phyloP scores from a whole-genome alignment of 2,329 filamentous ascomycete genomes.

The Scedosporium aurantiacum region DNA sequence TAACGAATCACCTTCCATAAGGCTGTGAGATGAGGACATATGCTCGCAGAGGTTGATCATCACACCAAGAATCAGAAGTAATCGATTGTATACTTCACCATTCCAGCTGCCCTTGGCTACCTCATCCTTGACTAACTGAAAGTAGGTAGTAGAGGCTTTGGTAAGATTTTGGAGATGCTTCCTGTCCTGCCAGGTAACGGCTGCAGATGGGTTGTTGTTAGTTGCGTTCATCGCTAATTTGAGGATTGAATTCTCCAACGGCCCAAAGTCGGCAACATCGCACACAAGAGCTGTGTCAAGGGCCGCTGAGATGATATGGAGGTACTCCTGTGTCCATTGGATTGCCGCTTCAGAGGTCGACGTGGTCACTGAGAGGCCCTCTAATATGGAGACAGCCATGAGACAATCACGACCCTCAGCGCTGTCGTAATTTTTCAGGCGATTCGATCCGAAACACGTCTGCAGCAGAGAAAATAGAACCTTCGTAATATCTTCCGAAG shows the following conservation, averaged over 20 bases:
- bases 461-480: conserved; percentile 12
- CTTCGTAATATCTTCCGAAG: conserved; percentile 10
- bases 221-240: conserved; percentile 76
- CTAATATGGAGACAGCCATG: conserved; percentile 35
- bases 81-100: conserved; percentile 48
- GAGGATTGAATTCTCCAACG: conserved; percentile 39
- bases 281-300: conserved; percentile 27
- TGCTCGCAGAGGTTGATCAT: conserved; percentile 84
- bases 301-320: conserved; percentile 40
- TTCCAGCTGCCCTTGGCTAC: conserved; percentile 38
- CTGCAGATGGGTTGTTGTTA: conserved; percentile 64
- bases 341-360: conserved; percentile 30
- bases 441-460: neutral
- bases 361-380: conserved; percentile 39
- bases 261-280: conserved; percentile 24
- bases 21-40: conserved; percentile 46
- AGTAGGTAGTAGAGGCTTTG: conserved; percentile 38
- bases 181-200: conserved; percentile 55
- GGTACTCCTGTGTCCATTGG: conserved; percentile 36
- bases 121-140: conserved; percentile 34
- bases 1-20: conserved; percentile 30
- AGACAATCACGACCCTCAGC: conserved; percentile 10
- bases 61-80: conserved; percentile 69
- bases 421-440: conserved; percentile 7
- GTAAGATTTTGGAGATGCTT: conserved; percentile 39